Percentiles rank a stretch among this genome's conserved stretches.
These are phyloP conservation scores for Tylopilus felleus DNA, from an alignment of 768 basidiomycete genomes.

Conservation along the genomic window DNA sequence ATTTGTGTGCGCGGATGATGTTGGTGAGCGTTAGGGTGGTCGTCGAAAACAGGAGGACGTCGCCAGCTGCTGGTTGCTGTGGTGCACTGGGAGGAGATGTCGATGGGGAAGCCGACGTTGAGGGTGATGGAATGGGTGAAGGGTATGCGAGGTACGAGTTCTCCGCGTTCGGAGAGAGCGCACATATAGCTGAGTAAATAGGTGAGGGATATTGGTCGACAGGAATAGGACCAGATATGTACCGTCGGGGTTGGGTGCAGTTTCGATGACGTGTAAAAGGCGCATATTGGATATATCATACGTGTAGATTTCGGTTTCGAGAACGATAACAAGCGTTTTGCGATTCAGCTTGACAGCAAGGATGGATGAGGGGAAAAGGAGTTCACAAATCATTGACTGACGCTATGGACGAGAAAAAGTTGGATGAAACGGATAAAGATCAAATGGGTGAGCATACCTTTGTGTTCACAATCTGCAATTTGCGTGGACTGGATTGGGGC, in stretches of 20 bases:
- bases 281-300: conserved; percentile 99
- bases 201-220: background rate
- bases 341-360: conserved; percentile 98
- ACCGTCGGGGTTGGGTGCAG: conserved; percentile 94
- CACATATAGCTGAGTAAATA: conserved; percentile 74
- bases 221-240: conserved; percentile 12
- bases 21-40: conserved; percentile 89
- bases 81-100: conserved; percentile 38
- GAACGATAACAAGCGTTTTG: conserved; percentile 91
- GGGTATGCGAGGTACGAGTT: conserved; percentile 96
- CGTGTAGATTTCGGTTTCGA: conserved; percentile 98
- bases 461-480: conserved; percentile 97
- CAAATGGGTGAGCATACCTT: conserved; percentile 57
- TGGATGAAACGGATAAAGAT: conserved; percentile 1
- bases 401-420: conserved; percentile 47
- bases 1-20: conserved; percentile 95
- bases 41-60: conserved; percentile 94
- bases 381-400: conserved; percentile 98
- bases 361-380: conserved; percentile 94
- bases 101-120: conserved; percentile 46
- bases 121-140: conserved; percentile 84
- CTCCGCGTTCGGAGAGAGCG: conserved; percentile 91
- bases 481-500: conserved; percentile 84
- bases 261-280: conserved; percentile 95
- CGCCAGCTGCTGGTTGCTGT: conserved; percentile 55